Conservation (phyloP, 2,329 filamentous ascomycete genomes). For the Monilinia fructigena region DNA sequence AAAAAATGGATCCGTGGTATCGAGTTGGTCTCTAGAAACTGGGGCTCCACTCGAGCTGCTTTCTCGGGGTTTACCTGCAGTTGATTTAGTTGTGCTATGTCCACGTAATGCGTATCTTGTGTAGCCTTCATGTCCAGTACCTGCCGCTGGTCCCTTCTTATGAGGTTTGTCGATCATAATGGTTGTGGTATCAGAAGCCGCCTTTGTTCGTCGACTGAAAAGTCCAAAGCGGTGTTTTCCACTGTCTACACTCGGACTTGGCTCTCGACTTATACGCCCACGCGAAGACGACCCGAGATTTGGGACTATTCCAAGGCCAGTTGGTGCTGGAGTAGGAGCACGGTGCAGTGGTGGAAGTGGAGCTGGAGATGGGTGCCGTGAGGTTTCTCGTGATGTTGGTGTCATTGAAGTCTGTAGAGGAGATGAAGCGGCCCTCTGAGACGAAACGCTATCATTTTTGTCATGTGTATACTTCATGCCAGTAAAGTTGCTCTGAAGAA, state of each 20-base stretch:
- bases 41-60: constrained; percentile 42
- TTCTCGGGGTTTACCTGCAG: constrained; percentile 45
- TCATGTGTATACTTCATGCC: constrained; percentile 32
- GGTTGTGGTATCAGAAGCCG: constrained; percentile 50
- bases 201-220: constrained; percentile 72
- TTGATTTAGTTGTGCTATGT: constrained; percentile 60
- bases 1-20: constrained; percentile 55
- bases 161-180: constrained; percentile 55
- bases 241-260: constrained; percentile 56
- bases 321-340: constrained; percentile 35
- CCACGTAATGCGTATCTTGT: constrained; percentile 61
- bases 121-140: constrained; percentile 92
- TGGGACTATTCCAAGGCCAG: constrained; percentile 39
- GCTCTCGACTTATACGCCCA: constrained; percentile 45
- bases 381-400: constrained; percentile 39
- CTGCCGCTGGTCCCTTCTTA: constrained; percentile 79
- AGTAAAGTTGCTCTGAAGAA: constrained; percentile 61
- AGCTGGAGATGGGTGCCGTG: constrained; percentile 40
- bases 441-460: constrained; percentile 32
- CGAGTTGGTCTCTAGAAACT: constrained; percentile 53
- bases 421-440: constrained; percentile 30
- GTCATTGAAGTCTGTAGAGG: constrained; percentile 39
- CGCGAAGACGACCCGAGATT: constrained; percentile 37
- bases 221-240: constrained; percentile 70
- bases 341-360: constrained; percentile 38